phyloP scores from a whole-genome alignment of 257 asterid genomes.

The Thymus mandschuricus region DNA sequence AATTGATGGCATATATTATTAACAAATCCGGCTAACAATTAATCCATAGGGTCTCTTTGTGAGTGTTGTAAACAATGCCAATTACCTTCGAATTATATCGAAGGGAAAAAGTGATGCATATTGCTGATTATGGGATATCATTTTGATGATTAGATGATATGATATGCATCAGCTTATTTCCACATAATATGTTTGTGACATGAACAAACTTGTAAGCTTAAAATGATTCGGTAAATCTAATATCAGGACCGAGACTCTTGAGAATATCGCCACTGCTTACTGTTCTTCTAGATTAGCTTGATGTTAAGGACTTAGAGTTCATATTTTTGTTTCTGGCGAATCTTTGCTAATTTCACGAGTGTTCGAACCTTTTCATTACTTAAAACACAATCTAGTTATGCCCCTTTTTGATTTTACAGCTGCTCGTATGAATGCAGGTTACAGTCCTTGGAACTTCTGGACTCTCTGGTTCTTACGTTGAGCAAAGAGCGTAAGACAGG shows the following conservation, averaged over 20 bases:
- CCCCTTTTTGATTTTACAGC: constrained; percentile 17
- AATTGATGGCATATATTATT: not conserved
- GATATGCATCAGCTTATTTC: not conserved
- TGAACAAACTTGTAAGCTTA: constrained; percentile 6
- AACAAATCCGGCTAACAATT: not conserved
- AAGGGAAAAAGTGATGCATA: not conserved
- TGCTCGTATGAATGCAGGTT: constrained; percentile 53
- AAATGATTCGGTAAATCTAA: not conserved
- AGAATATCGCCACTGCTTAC: not conserved
- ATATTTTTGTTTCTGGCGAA: constrained; percentile 21
- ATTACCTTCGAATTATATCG: not conserved
- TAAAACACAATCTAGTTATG: not conserved
- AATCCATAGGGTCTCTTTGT: constrained; percentile 14
- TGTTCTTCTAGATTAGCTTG: constrained; percentile 3
- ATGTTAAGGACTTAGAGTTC: not conserved
- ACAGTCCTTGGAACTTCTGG: constrained; percentile 97
- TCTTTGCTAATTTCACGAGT: constrained; percentile 4
- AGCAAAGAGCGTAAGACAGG: constrained; percentile 73
- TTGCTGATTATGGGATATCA: not conserved
- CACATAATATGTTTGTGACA: not conserved
- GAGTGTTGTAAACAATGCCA: not conserved
- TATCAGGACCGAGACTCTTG: not conserved
- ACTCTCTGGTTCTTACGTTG: constrained; percentile 93
- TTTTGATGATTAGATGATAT: not conserved
- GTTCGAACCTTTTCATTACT: constrained; percentile 9